phyloP scores from a whole-genome alignment of 805 yeast genomes.

The Saccharomycopsis amapae region DNA sequence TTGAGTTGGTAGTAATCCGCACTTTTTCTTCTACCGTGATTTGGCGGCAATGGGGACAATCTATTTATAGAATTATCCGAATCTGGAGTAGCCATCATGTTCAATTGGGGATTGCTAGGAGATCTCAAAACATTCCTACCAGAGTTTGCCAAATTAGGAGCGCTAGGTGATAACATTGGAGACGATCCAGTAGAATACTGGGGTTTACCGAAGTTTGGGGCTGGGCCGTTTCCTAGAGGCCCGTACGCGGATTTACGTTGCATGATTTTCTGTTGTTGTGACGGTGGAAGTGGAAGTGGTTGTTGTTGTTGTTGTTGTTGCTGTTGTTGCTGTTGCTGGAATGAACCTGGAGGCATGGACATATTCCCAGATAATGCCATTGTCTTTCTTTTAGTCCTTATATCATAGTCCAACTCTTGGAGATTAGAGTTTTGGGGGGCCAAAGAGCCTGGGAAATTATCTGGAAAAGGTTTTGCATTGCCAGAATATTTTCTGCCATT shows the following conservation, averaged over 20 bases:
- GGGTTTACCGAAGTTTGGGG: neutral
- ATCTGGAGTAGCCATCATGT: too few relatives aligned
- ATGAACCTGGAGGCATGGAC: neutral
- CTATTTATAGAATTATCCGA: too few relatives aligned
- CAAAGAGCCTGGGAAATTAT: conserved; percentile 13
- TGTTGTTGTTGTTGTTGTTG: neutral
- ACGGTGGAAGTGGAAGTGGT: neutral
- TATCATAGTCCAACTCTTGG: conserved; percentile 12
- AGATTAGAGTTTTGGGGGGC: conserved; percentile 13
- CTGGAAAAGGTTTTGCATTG: conserved; percentile 15
- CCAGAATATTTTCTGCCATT: conserved; percentile 1
- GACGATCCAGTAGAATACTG: neutral
- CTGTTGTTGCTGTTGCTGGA: neutral
- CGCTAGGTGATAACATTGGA: neutral
- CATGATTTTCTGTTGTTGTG: neutral
- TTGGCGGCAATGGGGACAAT: too few relatives aligned
- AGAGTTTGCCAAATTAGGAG: neutral
- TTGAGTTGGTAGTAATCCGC: too few relatives aligned
- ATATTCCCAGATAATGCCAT: conserved; percentile 1
- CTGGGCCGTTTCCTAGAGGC: neutral
- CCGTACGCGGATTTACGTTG: neutral
- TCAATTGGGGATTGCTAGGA: too few relatives aligned
- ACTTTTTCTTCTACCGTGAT: neutral
- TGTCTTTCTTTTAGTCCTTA: conserved; percentile 16
- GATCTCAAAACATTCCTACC: too few relatives aligned